phyloP scores from a whole-genome alignment of 208 protist genomes.

The Crithidia brevicula region DNA sequence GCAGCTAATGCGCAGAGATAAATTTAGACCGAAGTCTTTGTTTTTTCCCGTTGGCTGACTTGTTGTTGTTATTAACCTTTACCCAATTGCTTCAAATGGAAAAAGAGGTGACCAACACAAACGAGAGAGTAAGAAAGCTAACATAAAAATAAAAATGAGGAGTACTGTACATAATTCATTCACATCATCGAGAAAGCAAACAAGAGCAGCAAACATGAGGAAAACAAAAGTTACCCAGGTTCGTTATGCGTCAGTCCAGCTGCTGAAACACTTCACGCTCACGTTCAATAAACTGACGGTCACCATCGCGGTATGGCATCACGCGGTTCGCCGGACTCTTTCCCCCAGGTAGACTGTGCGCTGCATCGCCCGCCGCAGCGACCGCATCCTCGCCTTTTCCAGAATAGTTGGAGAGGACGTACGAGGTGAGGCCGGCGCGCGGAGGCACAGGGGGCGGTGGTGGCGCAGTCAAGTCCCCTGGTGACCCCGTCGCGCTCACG shows the following conservation, averaged over 20 bases:
- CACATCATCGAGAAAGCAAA: background rate
- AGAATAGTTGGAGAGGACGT: slow-evolving; percentile 28
- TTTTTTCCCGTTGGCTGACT: too few relatives aligned
- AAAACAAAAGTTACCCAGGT: slow-evolving; percentile 9
- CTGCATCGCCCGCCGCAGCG: background rate
- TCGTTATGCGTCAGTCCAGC: background rate
- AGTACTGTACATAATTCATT: background rate
- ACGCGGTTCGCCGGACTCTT: background rate
- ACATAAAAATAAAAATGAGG: background rate
- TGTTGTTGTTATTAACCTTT: too few relatives aligned
- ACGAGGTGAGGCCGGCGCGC: slow-evolving; percentile 23
- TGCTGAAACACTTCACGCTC: slow-evolving; percentile 28
- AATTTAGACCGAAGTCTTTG: too few relatives aligned
- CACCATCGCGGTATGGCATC: slow-evolving; percentile 25
- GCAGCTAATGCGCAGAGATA: too few relatives aligned
- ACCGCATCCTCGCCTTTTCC: background rate
- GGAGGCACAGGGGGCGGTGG: slow-evolving; percentile 32
- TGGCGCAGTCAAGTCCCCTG: background rate
- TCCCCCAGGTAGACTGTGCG: background rate
- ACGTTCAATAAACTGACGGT: slow-evolving; percentile 37
- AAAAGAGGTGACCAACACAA: too few relatives aligned
- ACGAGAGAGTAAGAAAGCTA: background rate
- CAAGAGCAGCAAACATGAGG: background rate
- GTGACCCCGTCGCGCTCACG: slow-evolving; percentile 17
- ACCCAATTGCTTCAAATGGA: too few relatives aligned